Base-by-base conservation (phyloP, 805 yeast genomes). In the Cyberlindnera euphorbiae region DNA sequence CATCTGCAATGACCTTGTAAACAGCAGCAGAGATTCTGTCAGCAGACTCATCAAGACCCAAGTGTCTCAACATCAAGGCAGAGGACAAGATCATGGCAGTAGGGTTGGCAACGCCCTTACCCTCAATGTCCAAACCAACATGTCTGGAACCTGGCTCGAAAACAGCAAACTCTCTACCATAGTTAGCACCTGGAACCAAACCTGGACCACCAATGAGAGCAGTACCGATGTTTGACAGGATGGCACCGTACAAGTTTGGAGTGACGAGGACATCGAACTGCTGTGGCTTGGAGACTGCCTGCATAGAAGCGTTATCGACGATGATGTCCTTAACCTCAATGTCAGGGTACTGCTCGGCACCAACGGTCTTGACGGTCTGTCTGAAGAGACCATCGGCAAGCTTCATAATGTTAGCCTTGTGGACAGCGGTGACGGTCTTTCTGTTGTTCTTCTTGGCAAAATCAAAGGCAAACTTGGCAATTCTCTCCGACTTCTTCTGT, bases 91-190 rank as follows among this genome's bases (percentile, higher is more conserved):
- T 83, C 90, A 90, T 83, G 53, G 96, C 97, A 45, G 97, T 86
- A 63, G 98, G 98, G 79, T 90, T 90, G 49, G 97, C 97, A 47
- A 86, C 75, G 73, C 87, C 84, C 67, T 85, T 77, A 60, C 95
- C 97, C 74, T 85, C 75, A 64, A 93, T 85, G 67, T 90, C 97
- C 55, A 90, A 75, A 67, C 97, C 97, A 58, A 89, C 97, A 73
- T 89, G 97, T 77, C 98, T 85, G 71, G 97, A 89, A 69, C 97
- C 98, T 57, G 98, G 97, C 75, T 90, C 98, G 66, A 93, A 90
- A 45, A 90, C 94, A 39, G 97, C 97, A 64, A 82, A 82, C 57
- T 90, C 97, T 67, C 95, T 82, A 67, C 98, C 98, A 52, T 85
- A 89, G 75, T 88, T 87, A 58, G 95, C 96, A 68, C 97, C 97